phyloP scores from a whole-genome alignment of 2,329 filamentous ascomycete genomes.

The Talaromyces sp. region DNA sequence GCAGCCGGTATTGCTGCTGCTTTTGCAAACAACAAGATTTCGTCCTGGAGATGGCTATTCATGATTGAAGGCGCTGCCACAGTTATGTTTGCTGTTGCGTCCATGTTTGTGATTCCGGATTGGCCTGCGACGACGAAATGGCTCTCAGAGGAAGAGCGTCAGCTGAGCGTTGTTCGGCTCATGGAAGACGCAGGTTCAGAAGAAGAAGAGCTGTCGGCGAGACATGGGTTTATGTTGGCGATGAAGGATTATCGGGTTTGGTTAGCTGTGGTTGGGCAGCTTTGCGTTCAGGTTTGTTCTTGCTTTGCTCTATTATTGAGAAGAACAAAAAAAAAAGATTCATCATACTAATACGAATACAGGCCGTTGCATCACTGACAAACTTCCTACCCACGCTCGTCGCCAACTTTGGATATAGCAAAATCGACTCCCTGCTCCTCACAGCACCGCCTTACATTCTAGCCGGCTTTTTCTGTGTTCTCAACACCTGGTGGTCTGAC shows the following conservation, averaged over 20 bases:
- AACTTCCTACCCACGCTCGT: slow-evolving; percentile 15
- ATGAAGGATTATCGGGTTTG: slow-evolving; percentile 1
- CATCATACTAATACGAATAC: background rate
- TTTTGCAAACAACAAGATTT: slow-evolving; percentile 57
- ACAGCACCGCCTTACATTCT: slow-evolving; percentile 62
- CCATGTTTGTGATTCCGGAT: slow-evolving; percentile 61
- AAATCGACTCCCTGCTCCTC: slow-evolving; percentile 58
- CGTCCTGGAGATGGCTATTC: slow-evolving; percentile 43
- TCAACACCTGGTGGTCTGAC: slow-evolving; percentile 68
- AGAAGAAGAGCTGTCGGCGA: slow-evolving; percentile 54
- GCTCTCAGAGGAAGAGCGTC: slow-evolving; percentile 55
- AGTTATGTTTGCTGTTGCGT: slow-evolving; percentile 53
- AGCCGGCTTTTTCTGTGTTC: slow-evolving; percentile 56
- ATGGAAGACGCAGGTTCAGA: slow-evolving; percentile 63
- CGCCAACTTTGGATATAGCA: slow-evolving; percentile 21
- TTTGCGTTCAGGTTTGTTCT: background rate
- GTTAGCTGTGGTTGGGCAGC: background rate
- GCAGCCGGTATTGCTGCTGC: slow-evolving; percentile 30
- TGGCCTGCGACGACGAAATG: slow-evolving; percentile 60
- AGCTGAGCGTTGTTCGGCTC: slow-evolving; percentile 57
- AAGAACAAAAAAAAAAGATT: too few species aligned
- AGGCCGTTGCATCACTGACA: slow-evolving; percentile 13
- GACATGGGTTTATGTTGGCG: slow-evolving; percentile 43
- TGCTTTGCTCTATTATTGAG: too few species aligned
- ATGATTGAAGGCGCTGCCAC: slow-evolving; percentile 41